Percentiles rank a stretch among this genome's conserved stretches.
These are phyloP conservation scores for Podila epicladia DNA, from an alignment of 192 early-diverging fungal species.

Conservation along the genomic window DNA sequence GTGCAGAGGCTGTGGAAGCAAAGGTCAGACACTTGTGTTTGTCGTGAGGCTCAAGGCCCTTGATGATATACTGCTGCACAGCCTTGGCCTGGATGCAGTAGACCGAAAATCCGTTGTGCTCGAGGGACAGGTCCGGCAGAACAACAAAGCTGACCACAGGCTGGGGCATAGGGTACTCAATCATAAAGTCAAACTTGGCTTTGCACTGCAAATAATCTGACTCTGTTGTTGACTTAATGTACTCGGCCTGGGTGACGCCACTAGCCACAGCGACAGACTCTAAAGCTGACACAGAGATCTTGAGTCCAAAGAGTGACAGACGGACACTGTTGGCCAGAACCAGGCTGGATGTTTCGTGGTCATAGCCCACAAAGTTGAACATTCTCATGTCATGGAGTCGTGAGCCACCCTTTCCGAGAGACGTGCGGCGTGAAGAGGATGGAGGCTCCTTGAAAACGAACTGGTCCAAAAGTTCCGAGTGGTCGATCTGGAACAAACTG, in stretches of 20 bases:
- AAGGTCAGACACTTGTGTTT: conserved; percentile 41
- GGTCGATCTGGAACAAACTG: conserved; percentile 46
- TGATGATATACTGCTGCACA: conserved; percentile 54
- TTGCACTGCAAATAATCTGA: neutral
- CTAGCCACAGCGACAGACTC: neutral
- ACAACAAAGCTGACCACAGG: conserved; percentile 53
- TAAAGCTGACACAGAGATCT: conserved; percentile 26
- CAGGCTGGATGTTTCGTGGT: conserved; percentile 41
- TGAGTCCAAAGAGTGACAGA: conserved; percentile 53
- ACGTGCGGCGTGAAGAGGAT: conserved; percentile 38
- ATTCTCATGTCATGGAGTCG: conserved; percentile 49
- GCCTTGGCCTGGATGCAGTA: conserved; percentile 58
- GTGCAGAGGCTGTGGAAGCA: conserved; percentile 12
- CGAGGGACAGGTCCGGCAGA: conserved; percentile 44
- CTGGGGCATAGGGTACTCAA: conserved; percentile 57
- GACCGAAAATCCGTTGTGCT: conserved; percentile 51
- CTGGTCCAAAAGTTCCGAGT: conserved; percentile 30
- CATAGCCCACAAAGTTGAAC: conserved; percentile 60
- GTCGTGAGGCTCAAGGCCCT: conserved; percentile 34
- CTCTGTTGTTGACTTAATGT: conserved; percentile 14
- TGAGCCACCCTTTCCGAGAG: conserved; percentile 40
- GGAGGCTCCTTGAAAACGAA: conserved; percentile 55
- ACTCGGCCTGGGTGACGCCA: conserved; percentile 14
- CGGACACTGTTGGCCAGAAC: conserved; percentile 57
- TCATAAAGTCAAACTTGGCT: conserved; percentile 56